Conservation (phyloP, 2,329 filamentous ascomycete species). For the Ophiostoma ips region DNA sequence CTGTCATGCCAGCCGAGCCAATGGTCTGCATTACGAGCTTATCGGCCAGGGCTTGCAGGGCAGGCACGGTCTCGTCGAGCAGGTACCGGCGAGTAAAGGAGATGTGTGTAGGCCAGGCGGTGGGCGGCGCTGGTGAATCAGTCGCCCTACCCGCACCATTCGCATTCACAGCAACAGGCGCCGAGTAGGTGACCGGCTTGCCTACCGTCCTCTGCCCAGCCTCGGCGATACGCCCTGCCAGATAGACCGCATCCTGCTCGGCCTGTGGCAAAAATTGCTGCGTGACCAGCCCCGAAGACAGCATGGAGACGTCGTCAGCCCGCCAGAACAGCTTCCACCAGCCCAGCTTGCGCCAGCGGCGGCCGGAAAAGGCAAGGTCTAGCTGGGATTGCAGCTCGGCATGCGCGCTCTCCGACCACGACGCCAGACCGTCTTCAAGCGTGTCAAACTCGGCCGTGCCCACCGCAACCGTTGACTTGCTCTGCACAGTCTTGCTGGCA, state of each 20-base stretch:
- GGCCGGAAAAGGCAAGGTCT: conserved; percentile 61
- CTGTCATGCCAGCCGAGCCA: conserved; percentile 53
- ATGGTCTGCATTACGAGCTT: conserved; percentile 61
- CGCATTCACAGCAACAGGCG: conserved; percentile 16
- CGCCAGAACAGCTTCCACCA: conserved; percentile 98
- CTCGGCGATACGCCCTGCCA: conserved; percentile 48
- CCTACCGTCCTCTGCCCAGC: conserved; percentile 11
- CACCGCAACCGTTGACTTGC: conserved; percentile 11
- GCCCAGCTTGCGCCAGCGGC: conserved; percentile 61
- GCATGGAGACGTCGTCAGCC: conserved; percentile 79
- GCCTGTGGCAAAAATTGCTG: conserved; percentile 64
- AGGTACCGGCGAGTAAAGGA: conserved; percentile 54
- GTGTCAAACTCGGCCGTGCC: conserved; percentile 23
- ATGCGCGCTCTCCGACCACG: conserved; percentile 71
- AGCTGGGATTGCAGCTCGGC: conserved; percentile 70
- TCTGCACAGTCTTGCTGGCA: conserved; percentile 15
- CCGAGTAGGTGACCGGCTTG: conserved; percentile 13
- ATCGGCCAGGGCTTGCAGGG: conserved; percentile 59
- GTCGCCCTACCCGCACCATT: not conserved
- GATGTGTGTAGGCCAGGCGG: conserved; percentile 63
- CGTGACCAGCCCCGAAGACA: conserved; percentile 64
- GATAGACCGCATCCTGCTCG: conserved; percentile 69
- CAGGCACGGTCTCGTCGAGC: conserved; percentile 51
- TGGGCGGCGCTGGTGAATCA: not conserved
- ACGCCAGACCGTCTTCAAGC: conserved; percentile 46